Evolutionary conservation across 1,284 basidiomycete genomes (phyloP).

Genomic region (Fomitopsis pinicola): DNA sequence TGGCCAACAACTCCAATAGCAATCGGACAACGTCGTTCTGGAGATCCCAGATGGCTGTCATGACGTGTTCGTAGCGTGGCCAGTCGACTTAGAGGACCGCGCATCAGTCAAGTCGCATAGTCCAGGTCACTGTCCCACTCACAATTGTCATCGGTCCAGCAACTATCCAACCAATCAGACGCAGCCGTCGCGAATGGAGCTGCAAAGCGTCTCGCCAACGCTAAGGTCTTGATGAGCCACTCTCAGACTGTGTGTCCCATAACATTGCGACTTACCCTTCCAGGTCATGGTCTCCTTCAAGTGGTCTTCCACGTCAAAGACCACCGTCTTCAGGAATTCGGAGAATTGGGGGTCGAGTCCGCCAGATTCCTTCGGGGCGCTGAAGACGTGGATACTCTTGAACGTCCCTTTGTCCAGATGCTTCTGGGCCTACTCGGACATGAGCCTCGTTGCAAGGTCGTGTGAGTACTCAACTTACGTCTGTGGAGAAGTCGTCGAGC

Average conservation of each 20-base stretch:
- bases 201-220: slow-evolving; percentile 45
- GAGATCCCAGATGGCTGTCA: slow-evolving; percentile 31
- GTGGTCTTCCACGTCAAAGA: slow-evolving; percentile 53
- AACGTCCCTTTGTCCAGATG: slow-evolving; percentile 41
- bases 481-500: slow-evolving; percentile 23
- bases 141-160: slow-evolving; percentile 46
- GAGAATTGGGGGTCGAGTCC: slow-evolving; percentile 48
- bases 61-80: slow-evolving; percentile 46
- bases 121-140: slow-evolving; percentile 23
- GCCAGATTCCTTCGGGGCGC: slow-evolving; percentile 48
- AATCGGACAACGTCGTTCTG: slow-evolving; percentile 14
- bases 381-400: slow-evolving; percentile 38
- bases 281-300: slow-evolving; percentile 44
- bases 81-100: slow-evolving; percentile 45
- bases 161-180: slow-evolving; percentile 54
- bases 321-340: slow-evolving; percentile 34
- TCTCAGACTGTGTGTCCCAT: not conserved
- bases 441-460: not conserved
- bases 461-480: slow-evolving; percentile 15
- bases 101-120: not conserved
- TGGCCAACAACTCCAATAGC: not conserved
- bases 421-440: slow-evolving; percentile 37
- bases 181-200: slow-evolving; percentile 41
- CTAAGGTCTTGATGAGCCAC: slow-evolving; percentile 24
- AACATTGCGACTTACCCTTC: slow-evolving; percentile 35